A percentile compares a stretch with the other conserved stretches of the same genome.
phyloP scores from a whole-genome alignment of 129 eudicot genomes.

The Tanacetum coccineum region DNA sequence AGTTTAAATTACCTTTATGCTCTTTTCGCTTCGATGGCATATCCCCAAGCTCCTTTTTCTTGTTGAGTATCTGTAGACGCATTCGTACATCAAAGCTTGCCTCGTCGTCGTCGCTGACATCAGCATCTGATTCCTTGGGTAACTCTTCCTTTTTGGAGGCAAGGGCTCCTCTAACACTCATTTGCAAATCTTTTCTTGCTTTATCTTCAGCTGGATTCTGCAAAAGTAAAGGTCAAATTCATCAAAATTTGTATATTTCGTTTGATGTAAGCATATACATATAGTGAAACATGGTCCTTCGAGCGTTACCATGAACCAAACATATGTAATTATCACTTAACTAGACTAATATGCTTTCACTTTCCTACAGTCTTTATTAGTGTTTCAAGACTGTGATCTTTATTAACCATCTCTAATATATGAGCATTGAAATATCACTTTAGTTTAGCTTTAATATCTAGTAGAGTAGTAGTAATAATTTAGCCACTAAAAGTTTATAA shows the following conservation, averaged over 20 bases:
- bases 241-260: not conserved
- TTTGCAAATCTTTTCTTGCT: conserved; percentile 55
- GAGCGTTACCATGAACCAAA: too few species aligned
- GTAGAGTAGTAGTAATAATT: too few species aligned
- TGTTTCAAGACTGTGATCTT: too few species aligned
- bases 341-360: too few species aligned
- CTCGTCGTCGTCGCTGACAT: conserved; percentile 61
- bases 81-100: conserved; percentile 76
- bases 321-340: too few species aligned
- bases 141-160: conserved; percentile 59
- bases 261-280: not conserved
- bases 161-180: conserved; percentile 72
- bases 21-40: conserved; percentile 50
- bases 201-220: conserved; percentile 59
- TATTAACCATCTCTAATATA: too few species aligned
- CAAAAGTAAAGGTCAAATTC: conserved; percentile 13
- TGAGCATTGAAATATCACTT: too few species aligned
- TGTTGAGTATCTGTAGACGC: conserved; percentile 81
- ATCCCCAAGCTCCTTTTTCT: conserved; percentile 59
- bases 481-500: too few species aligned
- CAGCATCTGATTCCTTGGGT: conserved; percentile 47
- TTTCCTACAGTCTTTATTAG: too few species aligned
- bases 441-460: too few species aligned
- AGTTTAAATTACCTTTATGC: conserved; percentile 42
- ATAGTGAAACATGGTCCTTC: too few species aligned